Conservation (phyloP, 1,284 basidiomycete species). For the Malassezia yamatoensis region DNA sequence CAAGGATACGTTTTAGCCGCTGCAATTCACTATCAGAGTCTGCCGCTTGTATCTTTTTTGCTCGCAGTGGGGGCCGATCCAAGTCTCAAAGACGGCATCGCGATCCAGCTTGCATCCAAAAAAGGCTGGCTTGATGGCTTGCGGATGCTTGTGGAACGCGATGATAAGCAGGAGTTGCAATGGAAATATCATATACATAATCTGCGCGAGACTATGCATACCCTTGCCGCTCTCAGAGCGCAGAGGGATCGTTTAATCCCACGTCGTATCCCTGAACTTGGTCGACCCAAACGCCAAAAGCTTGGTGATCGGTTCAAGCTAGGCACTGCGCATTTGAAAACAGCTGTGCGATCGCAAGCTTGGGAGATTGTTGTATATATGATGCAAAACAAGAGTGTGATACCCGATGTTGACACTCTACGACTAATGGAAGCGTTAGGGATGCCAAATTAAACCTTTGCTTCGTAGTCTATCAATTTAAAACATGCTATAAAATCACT, state of each 20-base stretch:
- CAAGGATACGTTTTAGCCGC: conserved; percentile 14
- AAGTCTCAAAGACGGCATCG: conserved; percentile 3
- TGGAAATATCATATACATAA: conserved; percentile 7
- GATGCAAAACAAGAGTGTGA: conserved; percentile 13
- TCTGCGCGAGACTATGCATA: conserved; percentile 3
- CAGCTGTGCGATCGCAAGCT: conserved; percentile 7
- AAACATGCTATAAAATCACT: not conserved
- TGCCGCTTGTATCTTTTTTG: conserved; percentile 11
- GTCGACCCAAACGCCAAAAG: conserved; percentile 5
- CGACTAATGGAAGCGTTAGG: conserved; percentile 9
- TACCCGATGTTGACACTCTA: conserved; percentile 14
- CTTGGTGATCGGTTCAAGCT: conserved; percentile 9
- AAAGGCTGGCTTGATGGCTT: conserved; percentile 2
- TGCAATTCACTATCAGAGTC: not conserved
- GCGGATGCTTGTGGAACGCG: conserved; percentile 12
- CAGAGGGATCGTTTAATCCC: not conserved
- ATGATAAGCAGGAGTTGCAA: conserved; percentile 8
- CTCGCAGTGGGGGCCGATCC: conserved; percentile 14
- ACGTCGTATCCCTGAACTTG: not conserved
- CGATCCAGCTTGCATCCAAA: conserved; percentile 14
- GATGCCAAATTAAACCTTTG: not conserved
- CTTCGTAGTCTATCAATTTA: too few species aligned
- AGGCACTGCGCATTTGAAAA: not conserved
- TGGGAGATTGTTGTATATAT: conserved; percentile 14
- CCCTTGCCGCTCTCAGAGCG: not conserved